phyloP scores from a whole-genome alignment of 345 rosid species.

The Pugionium dolabratum region DNA sequence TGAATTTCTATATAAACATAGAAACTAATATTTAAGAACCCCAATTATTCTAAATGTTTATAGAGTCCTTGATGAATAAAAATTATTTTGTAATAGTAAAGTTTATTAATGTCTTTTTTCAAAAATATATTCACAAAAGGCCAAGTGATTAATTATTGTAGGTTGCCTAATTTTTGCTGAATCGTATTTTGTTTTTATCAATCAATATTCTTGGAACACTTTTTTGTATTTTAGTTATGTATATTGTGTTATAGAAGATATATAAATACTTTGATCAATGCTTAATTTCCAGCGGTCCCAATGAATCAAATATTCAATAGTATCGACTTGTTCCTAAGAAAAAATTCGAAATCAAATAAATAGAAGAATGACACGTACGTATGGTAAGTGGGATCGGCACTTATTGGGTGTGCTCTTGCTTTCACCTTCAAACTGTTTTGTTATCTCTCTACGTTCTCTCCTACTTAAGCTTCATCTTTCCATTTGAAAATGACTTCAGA shows the following conservation, averaged over 20 bases:
- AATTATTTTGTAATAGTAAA: background rate
- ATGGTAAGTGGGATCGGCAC: conserved; percentile 27
- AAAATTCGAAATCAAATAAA: background rate
- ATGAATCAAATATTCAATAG: conserved; percentile 18
- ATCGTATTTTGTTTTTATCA: conserved; percentile 35
- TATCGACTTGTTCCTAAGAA: conserved; percentile 4
- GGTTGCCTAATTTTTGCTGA: conserved; percentile 44
- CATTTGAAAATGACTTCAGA: conserved; percentile 22
- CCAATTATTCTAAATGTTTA: no score
- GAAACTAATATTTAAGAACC: no score
- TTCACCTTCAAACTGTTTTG: conserved; percentile 18
- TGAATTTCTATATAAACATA: no score
- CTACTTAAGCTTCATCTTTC: conserved; percentile 18
- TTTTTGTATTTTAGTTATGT: conserved; percentile 23
- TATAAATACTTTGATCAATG: background rate
- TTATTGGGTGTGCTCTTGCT: conserved; percentile 40
- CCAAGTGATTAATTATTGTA: conserved; percentile 37
- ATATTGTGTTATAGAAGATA: background rate
- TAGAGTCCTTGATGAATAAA: conserved; percentile 4
- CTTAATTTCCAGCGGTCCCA: conserved; percentile 29
- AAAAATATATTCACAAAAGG: conserved; percentile 26
- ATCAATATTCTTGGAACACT: conserved; percentile 21
- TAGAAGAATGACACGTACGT: conserved; percentile 44
- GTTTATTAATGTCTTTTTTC: background rate
- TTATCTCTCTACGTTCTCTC: conserved; percentile 29